phyloP scores from a whole-genome alignment of 129 eudicot species.

The Kitagawia praeruptora region DNA sequence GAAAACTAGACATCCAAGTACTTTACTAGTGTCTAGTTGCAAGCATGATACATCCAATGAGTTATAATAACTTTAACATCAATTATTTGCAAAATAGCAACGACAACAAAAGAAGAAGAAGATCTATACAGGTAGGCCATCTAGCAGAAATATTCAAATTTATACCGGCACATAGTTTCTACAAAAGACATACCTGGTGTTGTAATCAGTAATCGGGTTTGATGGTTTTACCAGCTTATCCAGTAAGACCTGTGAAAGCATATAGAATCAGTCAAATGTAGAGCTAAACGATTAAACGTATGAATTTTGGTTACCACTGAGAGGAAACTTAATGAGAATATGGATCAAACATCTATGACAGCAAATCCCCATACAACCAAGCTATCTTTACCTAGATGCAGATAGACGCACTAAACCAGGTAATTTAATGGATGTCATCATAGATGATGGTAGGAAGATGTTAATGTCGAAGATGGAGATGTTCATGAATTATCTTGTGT shows the following conservation, averaged over 20 bases:
- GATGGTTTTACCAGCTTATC: slow-evolving; percentile 96
- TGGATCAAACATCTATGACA: background rate
- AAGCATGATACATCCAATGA: background rate
- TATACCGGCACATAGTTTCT: background rate
- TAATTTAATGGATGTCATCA: background rate
- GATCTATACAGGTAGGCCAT: background rate
- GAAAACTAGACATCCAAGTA: background rate
- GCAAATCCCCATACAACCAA: background rate
- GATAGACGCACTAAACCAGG: background rate
- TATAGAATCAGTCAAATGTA: slow-evolving; percentile 5
- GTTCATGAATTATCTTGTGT: too few relatives aligned
- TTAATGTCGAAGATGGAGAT: too few relatives aligned
- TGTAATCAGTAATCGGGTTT: slow-evolving; percentile 77
- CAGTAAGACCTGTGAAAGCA: slow-evolving; percentile 61
- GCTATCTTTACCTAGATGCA: background rate
- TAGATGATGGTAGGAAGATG: too few relatives aligned
- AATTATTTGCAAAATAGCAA: too few relatives aligned
- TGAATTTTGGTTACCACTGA: background rate
- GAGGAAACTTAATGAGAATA: background rate
- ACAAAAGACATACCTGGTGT: slow-evolving; percentile 63
- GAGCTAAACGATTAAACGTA: background rate
- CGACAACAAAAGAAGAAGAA: too few relatives aligned
- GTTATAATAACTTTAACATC: too few relatives aligned
- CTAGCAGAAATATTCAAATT: background rate
- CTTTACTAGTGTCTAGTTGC: background rate